Percentiles rank a stretch among this genome's conserved stretches.
These are phyloP conservation scores for Leccinum rimulosum DNA, from an alignment of 768 basidiomycete species.

Conservation along the genomic window DNA sequence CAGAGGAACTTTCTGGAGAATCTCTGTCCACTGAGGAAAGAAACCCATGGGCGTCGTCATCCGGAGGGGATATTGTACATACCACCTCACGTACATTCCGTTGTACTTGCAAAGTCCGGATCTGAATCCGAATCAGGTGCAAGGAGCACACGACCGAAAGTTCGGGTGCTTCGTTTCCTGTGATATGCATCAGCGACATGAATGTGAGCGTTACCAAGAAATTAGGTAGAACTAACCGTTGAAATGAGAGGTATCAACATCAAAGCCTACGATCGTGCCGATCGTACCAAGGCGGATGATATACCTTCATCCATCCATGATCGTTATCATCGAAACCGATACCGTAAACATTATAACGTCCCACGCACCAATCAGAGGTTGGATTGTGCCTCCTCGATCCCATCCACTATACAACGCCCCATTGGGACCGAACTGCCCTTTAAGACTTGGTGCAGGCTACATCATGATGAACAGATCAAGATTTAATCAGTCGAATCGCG, in stretches of 20 bases:
- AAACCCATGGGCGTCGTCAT: neutral
- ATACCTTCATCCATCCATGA: conserved; percentile 72
- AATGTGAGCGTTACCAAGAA: neutral
- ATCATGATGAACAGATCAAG: neutral
- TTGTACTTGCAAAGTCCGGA: conserved; percentile 41
- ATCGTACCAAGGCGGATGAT: conserved; percentile 85
- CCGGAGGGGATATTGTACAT: neutral
- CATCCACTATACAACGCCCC: conserved; percentile 94
- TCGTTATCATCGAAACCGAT: neutral
- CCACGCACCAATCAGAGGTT: conserved; percentile 74
- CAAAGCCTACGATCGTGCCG: conserved; percentile 75
- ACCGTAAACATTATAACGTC: neutral
- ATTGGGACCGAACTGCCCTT: conserved; percentile 96
- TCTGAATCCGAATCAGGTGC: conserved; percentile 43
- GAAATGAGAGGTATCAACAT: conserved; percentile 95
- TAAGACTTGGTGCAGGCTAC: conserved; percentile 82
- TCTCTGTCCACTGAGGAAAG: conserved; percentile 64
- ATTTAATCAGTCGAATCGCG: neutral
- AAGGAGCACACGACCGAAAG: conserved; percentile 65
- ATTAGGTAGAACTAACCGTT: conserved; percentile 50
- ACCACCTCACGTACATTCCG: conserved; percentile 40
- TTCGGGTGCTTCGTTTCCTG: conserved; percentile 85
- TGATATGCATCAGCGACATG: neutral
- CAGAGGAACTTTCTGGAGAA: conserved; percentile 72
- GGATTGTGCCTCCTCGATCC: conserved; percentile 93